Evolutionary conservation across 768 basidiomycete genomes (phyloP).

Genomic region (Boletus sp.): DNA sequence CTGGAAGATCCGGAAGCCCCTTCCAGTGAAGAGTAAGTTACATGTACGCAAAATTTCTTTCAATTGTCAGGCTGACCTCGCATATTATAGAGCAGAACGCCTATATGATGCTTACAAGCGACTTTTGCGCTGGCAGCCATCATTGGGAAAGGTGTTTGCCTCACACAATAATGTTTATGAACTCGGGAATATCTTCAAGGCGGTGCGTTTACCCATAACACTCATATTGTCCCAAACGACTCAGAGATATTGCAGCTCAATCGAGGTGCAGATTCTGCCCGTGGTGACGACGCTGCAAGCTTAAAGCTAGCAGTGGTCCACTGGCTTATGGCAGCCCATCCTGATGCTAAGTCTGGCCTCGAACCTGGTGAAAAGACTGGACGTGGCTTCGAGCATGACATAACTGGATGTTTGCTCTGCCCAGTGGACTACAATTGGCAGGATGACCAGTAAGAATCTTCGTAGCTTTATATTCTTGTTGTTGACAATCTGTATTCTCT

Average conservation of each 20-base stretch:
- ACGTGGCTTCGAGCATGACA: too few species aligned
- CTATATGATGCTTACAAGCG: background rate
- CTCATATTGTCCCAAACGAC: background rate
- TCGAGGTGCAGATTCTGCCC: constrained; percentile 8
- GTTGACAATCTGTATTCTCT: background rate
- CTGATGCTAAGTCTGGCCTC: too few species aligned
- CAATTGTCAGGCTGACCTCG: background rate
- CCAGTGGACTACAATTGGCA: constrained; percentile 13
- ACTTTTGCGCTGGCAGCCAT: constrained; percentile 1
- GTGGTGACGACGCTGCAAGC: constrained; percentile 8
- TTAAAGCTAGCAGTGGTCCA: too few species aligned
- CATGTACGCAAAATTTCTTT: background rate
- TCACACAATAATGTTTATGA: background rate
- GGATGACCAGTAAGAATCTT: background rate
- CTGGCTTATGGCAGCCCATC: too few species aligned
- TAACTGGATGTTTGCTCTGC: constrained; percentile 6
- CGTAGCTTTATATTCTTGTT: background rate
- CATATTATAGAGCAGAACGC: background rate
- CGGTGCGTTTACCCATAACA: background rate
- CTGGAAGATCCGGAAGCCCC: background rate
- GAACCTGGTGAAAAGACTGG: too few species aligned
- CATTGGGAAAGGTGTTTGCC: background rate
- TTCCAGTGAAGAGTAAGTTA: constrained; percentile 3
- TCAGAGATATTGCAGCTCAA: background rate
- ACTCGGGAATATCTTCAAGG: background rate